phyloP scores from a whole-genome alignment of 192 early-diverging fungal genomes.

The Coemansia sp. region DNA sequence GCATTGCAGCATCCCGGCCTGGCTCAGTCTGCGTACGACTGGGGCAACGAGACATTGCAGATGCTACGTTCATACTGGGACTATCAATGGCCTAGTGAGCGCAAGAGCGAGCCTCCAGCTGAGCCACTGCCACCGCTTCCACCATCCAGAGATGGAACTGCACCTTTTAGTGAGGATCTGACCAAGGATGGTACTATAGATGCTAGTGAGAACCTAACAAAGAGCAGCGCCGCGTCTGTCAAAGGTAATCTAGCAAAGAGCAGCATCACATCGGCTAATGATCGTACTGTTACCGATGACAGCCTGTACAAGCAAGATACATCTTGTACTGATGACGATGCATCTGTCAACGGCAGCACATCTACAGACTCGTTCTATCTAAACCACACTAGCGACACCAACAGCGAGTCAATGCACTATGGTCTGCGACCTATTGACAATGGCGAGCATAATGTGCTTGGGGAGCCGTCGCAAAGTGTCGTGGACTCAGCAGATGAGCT shows the following conservation, averaged over 20 bases:
- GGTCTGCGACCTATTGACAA: constrained; percentile 24
- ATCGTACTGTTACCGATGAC: not conserved
- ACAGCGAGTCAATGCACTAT: constrained; percentile 18
- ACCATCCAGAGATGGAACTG: not conserved
- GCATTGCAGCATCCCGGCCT: constrained; percentile 15
- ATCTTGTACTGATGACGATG: not conserved
- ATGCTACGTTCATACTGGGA: constrained; percentile 45
- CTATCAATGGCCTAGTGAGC: constrained; percentile 12
- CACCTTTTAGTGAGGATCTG: not conserved
- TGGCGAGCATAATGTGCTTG: not conserved
- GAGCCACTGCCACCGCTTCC: not conserved
- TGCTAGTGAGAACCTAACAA: not conserved
- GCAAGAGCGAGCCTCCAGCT: constrained; percentile 8
- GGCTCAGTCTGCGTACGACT: constrained; percentile 33
- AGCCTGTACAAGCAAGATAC: not conserved
- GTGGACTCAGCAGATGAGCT: not conserved
- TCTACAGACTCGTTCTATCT: constrained; percentile 36
- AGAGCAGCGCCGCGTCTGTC: not conserved
- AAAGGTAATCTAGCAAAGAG: not conserved
- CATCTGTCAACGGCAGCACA: not conserved
- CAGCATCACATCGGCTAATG: not conserved
- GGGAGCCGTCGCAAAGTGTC: constrained; percentile 1
- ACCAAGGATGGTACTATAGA: not conserved
- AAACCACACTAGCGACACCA: constrained; percentile 14
- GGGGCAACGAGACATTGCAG: constrained; percentile 47